Evolutionary conservation across 2,329 filamentous ascomycete genomes (phyloP), one percentile per base, ranked within the genome.

Genomic region (Chlorencoelia australis): DNA sequence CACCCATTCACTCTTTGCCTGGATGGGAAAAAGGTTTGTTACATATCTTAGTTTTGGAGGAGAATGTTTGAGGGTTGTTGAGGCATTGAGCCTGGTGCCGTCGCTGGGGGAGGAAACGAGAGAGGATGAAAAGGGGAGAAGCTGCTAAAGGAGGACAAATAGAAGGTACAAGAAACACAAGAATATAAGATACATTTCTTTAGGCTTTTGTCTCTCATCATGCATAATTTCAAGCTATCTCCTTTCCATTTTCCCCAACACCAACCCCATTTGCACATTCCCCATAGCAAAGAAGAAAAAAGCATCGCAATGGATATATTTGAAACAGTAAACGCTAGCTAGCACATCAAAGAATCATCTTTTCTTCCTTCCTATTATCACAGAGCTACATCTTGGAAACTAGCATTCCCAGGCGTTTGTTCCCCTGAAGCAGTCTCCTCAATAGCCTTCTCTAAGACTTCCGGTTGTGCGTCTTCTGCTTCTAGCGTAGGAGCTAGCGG

Each of bases 351-450:
- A 18, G 11, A 33, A 31, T 27, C 24, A 13, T 26, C 29, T 24
- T 30, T 30, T n/a, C n/a, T n/a, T 17, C 21, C 30, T 22, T 21
- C 27, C 27, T 4, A 26, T 30, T 16, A 40, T 46, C 62, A 79
- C 49, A 79, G 59, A 42, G 70, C 71, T 30, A 79, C 73, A 47
- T 79, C 72, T 49, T 79, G 73, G 56, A 79, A 79, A n/a, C 72
- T 65, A 1, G 69, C 68, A 44, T 75, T 72, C 13, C 62, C 66
- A 3, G 72, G 66, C 5, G 69, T 71, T 27, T 62, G 58, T 11
- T 62, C 59, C 8, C 51, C 53, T 21, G 53, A 52, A 18, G 44
- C 42, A 14, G 21, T 37, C 1, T 63, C 58, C 43, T 65, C 67
- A 30, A 59, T 57, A 11, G 60, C 53, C 20, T 51, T 53, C 15